Conservation (phyloP, 257 asterid species). For the Nicotiana tabacum region DNA sequence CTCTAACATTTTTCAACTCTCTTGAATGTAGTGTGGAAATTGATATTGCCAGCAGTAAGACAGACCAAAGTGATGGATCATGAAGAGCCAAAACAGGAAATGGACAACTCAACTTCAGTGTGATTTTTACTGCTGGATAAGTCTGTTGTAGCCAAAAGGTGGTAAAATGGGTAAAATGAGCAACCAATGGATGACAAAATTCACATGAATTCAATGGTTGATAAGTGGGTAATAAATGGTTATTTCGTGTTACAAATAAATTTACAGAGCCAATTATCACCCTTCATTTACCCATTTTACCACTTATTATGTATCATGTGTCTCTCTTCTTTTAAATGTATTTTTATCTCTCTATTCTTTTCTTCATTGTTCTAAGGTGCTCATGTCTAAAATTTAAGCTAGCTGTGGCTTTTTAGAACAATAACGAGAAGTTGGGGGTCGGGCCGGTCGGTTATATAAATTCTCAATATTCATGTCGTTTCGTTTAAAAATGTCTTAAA, state of each 20-base stretch:
- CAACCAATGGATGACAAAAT: not conserved
- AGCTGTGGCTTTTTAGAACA: too few species aligned
- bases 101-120: conserved; percentile 14
- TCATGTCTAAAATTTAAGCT: too few species aligned
- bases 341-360: too few species aligned
- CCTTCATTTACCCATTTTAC: not conserved
- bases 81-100: conserved; percentile 45
- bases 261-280: not conserved
- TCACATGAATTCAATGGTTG: not conserved
- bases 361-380: too few species aligned
- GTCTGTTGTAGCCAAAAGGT: not conserved
- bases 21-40: conserved; percentile 70
- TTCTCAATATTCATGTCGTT: too few species aligned
- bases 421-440: too few species aligned
- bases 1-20: not conserved
- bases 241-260: not conserved
- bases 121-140: conserved; percentile 18
- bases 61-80: conserved; percentile 58
- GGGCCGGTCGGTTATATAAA: too few species aligned
- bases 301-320: not conserved
- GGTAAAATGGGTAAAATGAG: not conserved
- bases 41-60: conserved; percentile 70
- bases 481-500: too few species aligned
- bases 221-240: not conserved
- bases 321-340: not conserved